phyloP scores from a whole-genome alignment of 2,329 filamentous ascomycete genomes.

The Monosporascus sp. region DNA sequence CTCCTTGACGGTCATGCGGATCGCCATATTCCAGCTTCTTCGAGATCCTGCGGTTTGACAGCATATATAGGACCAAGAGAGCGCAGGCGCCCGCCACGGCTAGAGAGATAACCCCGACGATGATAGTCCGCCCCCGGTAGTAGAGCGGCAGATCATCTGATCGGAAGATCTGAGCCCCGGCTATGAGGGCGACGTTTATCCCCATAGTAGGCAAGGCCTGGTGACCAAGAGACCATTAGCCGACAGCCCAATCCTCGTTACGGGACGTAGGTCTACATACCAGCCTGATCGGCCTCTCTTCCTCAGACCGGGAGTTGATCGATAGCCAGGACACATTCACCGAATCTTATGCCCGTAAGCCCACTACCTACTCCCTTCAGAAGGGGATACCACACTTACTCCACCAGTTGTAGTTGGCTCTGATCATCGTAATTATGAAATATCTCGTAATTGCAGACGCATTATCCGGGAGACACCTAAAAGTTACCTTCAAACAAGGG shows the following conservation, averaged over 20 bases:
- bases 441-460: background rate
- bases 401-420: conserved; percentile 1
- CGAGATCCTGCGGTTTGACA: background rate
- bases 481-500: background rate
- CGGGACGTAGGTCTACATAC: background rate
- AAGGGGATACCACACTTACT: background rate
- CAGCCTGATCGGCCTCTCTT: conserved; percentile 1
- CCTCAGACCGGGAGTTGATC: background rate
- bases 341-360: background rate
- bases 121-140: background rate
- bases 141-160: conserved; percentile 1
- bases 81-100: background rate
- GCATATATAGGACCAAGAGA: background rate
- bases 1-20: too few relatives aligned
- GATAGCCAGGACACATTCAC: conserved; percentile 1
- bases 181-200: background rate
- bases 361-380: background rate
- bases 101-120: background rate
- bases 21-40: too few relatives aligned
- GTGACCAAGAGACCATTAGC: background rate
- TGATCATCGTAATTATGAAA: background rate
- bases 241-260: background rate
- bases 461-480: background rate
- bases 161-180: conserved; percentile 1
- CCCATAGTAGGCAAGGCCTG: background rate